Evolutionary conservation across 139 green algal species (phyloP).

Genomic region (Picochlorum sp.): DNA sequence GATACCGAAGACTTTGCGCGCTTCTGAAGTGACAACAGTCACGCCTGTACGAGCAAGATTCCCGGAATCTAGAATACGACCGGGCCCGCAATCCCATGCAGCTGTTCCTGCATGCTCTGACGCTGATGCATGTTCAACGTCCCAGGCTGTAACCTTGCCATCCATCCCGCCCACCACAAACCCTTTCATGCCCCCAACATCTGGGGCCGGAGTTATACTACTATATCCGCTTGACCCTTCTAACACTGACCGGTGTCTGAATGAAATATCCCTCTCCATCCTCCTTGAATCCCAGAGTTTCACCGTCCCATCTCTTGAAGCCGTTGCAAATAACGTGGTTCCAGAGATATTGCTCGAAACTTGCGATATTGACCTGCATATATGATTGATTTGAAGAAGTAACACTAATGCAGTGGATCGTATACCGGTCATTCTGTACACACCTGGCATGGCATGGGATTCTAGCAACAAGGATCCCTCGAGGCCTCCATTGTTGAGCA

Average conservation of each 20-base stretch:
- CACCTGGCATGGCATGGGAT: neutral
- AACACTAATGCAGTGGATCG: too few species aligned
- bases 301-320: constrained; percentile 70
- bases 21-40: neutral
- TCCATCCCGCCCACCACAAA: constrained; percentile 49
- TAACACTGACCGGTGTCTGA: constrained; percentile 77
- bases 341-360: constrained; percentile 3
- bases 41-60: neutral
- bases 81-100: neutral
- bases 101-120: neutral
- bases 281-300: constrained; percentile 88
- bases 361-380: neutral
- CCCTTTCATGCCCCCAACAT: constrained; percentile 45
- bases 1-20: constrained; percentile 51
- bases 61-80: neutral
- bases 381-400: neutral
- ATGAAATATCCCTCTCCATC: constrained; percentile 82
- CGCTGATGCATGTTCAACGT: constrained; percentile 58
- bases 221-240: constrained; percentile 37
- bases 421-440: neutral
- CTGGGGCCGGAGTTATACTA: constrained; percentile 35
- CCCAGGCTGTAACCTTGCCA: constrained; percentile 78
- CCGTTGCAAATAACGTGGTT: constrained; percentile 69
- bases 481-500: neutral
- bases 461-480: neutral